Evolutionary conservation across 1,284 basidiomycete species (phyloP).

Genomic region (Anthracocystis panici-leucophaei): DNA sequence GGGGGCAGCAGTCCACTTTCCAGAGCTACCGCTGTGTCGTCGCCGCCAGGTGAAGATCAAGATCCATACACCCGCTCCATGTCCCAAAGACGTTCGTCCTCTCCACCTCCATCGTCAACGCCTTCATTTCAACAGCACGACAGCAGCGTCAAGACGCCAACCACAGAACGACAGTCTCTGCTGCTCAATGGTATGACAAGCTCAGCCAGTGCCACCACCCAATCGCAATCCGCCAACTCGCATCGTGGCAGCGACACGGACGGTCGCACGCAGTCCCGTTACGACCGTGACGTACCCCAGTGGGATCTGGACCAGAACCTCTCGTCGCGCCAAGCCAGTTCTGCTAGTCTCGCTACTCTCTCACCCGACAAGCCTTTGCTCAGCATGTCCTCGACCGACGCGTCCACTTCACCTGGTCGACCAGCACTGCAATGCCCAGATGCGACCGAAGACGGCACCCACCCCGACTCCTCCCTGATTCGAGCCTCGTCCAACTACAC

Average conservation of each 20-base stretch:
- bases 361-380: conserved; percentile 22
- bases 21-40: conserved; percentile 11
- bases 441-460: neutral
- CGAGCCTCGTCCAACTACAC: conserved; percentile 1
- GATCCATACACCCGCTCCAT: conserved; percentile 47
- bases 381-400: conserved; percentile 11
- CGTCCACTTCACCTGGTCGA: conserved; percentile 11
- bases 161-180: conserved; percentile 25
- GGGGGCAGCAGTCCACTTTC: conserved; percentile 32
- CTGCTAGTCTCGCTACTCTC: conserved; percentile 41
- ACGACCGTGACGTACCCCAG: conserved; percentile 57
- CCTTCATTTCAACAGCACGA: conserved; percentile 22
- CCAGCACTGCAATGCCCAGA: neutral
- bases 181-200: conserved; percentile 25
- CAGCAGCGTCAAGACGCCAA: conserved; percentile 27
- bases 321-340: conserved; percentile 41
- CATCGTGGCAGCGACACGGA: conserved; percentile 3
- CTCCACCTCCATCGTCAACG: neutral
- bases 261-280: conserved; percentile 6
- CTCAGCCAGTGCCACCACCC: neutral
- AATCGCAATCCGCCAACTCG: neutral
- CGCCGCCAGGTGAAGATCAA: conserved; percentile 14
- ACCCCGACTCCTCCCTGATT: conserved; percentile 1
- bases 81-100: conserved; percentile 24
- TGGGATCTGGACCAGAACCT: conserved; percentile 51